Conservation (phyloP, 2,329 filamentous ascomycete species). For the Cercospora zeae-maydis region DNA sequence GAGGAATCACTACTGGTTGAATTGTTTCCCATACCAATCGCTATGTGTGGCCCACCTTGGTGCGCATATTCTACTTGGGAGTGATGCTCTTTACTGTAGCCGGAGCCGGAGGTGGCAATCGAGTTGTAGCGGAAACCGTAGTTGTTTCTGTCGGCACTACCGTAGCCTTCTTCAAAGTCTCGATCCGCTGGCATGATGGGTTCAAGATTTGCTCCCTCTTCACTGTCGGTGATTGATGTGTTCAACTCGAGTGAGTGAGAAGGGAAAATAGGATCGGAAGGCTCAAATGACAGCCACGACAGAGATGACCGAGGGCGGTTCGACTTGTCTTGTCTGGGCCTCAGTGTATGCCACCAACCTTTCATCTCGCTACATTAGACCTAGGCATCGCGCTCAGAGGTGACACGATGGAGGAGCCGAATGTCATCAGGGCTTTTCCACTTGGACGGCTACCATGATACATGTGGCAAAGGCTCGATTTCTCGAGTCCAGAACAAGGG, state of each 20-base stretch:
- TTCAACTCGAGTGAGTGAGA: background rate
- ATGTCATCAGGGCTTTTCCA: background rate
- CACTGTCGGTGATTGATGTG: background rate
- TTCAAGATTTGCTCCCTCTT: background rate
- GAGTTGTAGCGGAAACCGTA: conserved; percentile 5
- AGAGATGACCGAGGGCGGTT: background rate
- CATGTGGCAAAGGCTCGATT: background rate
- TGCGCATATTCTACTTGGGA: conserved; percentile 1
- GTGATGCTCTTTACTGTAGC: conserved; percentile 6
- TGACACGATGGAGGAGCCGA: background rate
- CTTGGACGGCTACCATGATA: background rate
- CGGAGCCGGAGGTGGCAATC: conserved; percentile 4
- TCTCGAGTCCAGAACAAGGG: background rate
- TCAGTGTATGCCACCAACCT: background rate
- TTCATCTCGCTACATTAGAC: background rate
- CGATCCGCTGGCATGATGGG: background rate
- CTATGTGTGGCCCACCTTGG: conserved; percentile 7
- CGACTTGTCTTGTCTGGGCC: background rate
- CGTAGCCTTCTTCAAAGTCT: background rate
- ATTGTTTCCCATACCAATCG: background rate
- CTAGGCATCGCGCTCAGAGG: background rate
- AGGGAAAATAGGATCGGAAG: background rate
- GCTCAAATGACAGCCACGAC: background rate
- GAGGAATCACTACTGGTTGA: background rate
- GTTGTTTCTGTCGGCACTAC: background rate